These are phyloP conservation scores for Colletotrichum gloeosporioides DNA, from an alignment of 2,329 filamentous ascomycete species.

Conservation along the genomic window DNA sequence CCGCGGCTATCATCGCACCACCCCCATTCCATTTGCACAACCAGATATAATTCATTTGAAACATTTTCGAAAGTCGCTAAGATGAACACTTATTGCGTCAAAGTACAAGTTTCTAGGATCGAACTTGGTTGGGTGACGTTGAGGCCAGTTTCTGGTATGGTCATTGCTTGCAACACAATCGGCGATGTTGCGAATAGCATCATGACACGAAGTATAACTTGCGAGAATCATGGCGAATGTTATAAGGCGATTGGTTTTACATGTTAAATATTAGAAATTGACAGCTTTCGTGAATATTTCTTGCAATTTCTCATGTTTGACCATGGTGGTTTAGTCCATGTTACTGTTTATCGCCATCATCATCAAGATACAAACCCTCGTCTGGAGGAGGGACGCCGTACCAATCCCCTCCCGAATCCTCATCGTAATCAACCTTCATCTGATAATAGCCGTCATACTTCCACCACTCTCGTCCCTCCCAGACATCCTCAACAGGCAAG, in stretches of 20 bases:
- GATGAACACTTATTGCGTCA: too few relatives aligned
- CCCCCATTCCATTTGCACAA: rapidly evolving
- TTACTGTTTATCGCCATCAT: not conserved
- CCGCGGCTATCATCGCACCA: not conserved
- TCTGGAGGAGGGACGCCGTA: slow-evolving; percentile 25
- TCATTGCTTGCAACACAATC: not conserved
- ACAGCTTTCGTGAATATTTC: rapidly evolving
- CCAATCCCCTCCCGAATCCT: slow-evolving; percentile 26
- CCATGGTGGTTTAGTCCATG: not conserved
- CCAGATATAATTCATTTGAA: not conserved
- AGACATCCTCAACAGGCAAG: slow-evolving; percentile 37
- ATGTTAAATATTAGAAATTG: rapidly evolving
- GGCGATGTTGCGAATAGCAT: not conserved
- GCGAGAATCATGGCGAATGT: not conserved
- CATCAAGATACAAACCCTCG: slow-evolving; percentile 7
- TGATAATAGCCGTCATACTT: slow-evolving; percentile 30
- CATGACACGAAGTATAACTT: not conserved
- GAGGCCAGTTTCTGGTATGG: not conserved
- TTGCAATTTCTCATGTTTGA: not conserved
- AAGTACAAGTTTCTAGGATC: rapidly evolving
- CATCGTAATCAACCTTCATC: too few relatives aligned
- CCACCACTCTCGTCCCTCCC: slow-evolving; percentile 37
- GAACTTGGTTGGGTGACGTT: not conserved
- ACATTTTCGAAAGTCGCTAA: rapidly evolving
- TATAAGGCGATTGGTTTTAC: rapidly evolving